Conservation (phyloP, 1,139 yeast genomes). For the Arxiozyma slooffiae region DNA sequence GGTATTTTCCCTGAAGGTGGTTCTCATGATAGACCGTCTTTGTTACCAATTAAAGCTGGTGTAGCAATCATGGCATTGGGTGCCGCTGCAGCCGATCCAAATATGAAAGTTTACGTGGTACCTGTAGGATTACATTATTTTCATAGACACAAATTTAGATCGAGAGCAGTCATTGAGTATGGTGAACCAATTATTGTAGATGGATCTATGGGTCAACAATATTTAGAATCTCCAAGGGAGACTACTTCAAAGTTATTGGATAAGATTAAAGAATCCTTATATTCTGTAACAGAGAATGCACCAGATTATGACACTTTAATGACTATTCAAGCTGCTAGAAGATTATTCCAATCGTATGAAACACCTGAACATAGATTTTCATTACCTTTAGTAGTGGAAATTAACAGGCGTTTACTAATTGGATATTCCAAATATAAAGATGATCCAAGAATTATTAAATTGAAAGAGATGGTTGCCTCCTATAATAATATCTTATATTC, state of each 20-base stretch:
- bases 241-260: slow-evolving; percentile 68
- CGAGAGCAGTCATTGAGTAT: slow-evolving; percentile 89
- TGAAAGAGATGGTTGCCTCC: slow-evolving; percentile 51
- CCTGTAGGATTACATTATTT: slow-evolving; percentile 97
- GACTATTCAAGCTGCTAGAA: slow-evolving; percentile 87
- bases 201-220: slow-evolving; percentile 45
- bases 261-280: slow-evolving; percentile 61
- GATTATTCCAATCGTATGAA: slow-evolving; percentile 72
- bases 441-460: slow-evolving; percentile 53
- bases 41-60: slow-evolving; percentile 89
- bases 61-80: slow-evolving; percentile 97
- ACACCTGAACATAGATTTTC: slow-evolving; percentile 46
- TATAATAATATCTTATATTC: slow-evolving; percentile 62
- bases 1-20: slow-evolving; percentile 99
- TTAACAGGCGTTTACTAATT: slow-evolving; percentile 72
- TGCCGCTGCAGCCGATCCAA: slow-evolving; percentile 65
- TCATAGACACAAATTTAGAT: slow-evolving; percentile 89
- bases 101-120: slow-evolving; percentile 69
- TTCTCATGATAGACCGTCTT: slow-evolving; percentile 85
- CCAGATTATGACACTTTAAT: slow-evolving; percentile 87
- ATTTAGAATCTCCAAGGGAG: slow-evolving; percentile 56
- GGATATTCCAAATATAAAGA: slow-evolving; percentile 71
- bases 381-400: slow-evolving; percentile 73
- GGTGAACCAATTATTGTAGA: slow-evolving; percentile 59
- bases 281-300: slow-evolving; percentile 84